These are phyloP conservation scores for Myriangium duriaei DNA, from an alignment of 2,329 filamentous ascomycete species.

Conservation along the genomic window DNA sequence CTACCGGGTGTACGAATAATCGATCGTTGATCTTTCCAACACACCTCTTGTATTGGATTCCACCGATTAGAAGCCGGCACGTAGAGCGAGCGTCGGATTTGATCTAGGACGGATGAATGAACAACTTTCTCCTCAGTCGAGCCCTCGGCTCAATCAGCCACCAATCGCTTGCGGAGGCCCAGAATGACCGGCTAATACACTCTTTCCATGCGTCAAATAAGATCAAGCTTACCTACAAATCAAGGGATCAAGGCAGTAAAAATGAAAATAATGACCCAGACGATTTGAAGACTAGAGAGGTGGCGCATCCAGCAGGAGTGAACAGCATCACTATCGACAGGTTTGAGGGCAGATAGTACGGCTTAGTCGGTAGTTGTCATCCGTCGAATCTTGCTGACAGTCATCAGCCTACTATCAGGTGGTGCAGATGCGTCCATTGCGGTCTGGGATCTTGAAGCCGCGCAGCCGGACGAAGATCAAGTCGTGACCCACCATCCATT, in stretches of 20 bases:
- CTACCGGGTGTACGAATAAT: no score
- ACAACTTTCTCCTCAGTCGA: slow-evolving; percentile 63
- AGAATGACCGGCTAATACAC: slow-evolving; percentile 53
- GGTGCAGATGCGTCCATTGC: slow-evolving; percentile 75
- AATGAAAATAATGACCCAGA: slow-evolving; percentile 12
- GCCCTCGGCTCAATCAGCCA: slow-evolving; percentile 56
- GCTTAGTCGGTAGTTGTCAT: neutral
- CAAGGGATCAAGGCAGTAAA: slow-evolving; percentile 21
- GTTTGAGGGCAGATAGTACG: slow-evolving; percentile 64
- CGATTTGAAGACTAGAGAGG: slow-evolving; percentile 24
- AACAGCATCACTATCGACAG: slow-evolving; percentile 69
- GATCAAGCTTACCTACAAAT: slow-evolving; percentile 57
- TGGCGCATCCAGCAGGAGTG: slow-evolving; percentile 65
- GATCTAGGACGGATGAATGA: slow-evolving; percentile 45
- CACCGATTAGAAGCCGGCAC: no score
- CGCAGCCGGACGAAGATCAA: slow-evolving; percentile 17
- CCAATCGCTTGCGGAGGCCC: slow-evolving; percentile 50
- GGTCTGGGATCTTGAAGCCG: slow-evolving; percentile 72
- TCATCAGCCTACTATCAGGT: slow-evolving; percentile 57
- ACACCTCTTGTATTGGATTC: no score
- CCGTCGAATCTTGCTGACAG: neutral
- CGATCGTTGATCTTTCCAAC: no score
- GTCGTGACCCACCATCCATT: slow-evolving; percentile 30
- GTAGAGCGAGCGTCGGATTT: no score
- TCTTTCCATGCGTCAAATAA: slow-evolving; percentile 56